Evolutionary conservation across 306 rosid genomes (phyloP), one percentile per base, ranked within the genome.

Genomic region (Cicer cuneatum): DNA sequence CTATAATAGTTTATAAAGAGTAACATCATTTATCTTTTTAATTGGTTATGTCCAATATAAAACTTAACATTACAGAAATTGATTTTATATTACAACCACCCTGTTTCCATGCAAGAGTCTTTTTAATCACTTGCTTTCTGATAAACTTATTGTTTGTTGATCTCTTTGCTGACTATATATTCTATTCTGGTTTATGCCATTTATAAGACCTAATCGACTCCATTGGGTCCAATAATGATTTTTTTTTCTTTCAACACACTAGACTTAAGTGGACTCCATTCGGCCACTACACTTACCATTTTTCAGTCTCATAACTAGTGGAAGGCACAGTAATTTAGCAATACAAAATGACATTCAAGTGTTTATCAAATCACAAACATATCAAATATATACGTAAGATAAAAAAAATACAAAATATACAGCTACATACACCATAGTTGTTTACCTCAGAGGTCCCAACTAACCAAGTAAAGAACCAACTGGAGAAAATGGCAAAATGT

Each of bases 371-470:
- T 62, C 24, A 10, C 11, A 9, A 57, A 33, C 54, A 29, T 29
- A 29, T 29, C 35, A 29, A 29, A 29, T 29, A 29, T 29, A 29
- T 1, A 29, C 35, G 35, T 29, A 3, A 29, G 35, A 29, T 29
- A 29, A 29, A 29, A 29, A 24, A 2, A 69, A 38, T 47, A 58
- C 12, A 21, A 52, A 11, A 14, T 45, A 46, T 64, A 38, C 10
- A 45, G 18, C 18, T 37, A 51, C 19, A 69, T 10, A 57, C 3
- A 2, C 24, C 24, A 54, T 1, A 21, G 43, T 21, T 58, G 60
- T 52, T 77, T 81, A 90, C 99, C 98, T 92, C 90, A 42, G 89
- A 95, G 52, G 89, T 90, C 11, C 99, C 99, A 1, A 95, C 86
- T 48, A 95, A 75, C 99, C 99, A 95, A 70, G 90, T 88, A 79